These are phyloP conservation scores for Stipa capillata DNA, from an alignment of 176 grass and related monocot genomes.

Conservation along the genomic window DNA sequence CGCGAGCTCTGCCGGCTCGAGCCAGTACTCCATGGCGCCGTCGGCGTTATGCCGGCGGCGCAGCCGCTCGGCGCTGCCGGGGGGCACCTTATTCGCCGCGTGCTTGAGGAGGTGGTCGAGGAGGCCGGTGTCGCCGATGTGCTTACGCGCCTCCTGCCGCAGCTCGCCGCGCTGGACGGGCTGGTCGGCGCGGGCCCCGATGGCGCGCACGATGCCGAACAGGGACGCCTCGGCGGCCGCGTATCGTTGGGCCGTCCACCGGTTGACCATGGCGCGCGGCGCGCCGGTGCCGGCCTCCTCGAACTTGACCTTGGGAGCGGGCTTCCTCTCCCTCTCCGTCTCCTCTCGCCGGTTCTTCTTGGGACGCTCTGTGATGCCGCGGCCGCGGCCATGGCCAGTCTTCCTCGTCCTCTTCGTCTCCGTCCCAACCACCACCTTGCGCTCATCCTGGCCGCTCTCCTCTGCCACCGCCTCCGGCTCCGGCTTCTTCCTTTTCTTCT, in stretches of 20 bases:
- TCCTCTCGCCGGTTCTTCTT: background rate
- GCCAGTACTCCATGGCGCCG: slow-evolving; percentile 66
- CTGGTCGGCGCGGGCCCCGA: slow-evolving; percentile 10
- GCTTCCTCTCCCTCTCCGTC: background rate
- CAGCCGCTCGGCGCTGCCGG: slow-evolving; percentile 35
- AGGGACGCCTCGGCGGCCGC: slow-evolving; percentile 37
- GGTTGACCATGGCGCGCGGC: slow-evolving; percentile 22
- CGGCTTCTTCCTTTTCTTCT: background rate
- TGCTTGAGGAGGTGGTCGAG: slow-evolving; percentile 79
- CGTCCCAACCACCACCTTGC: background rate
- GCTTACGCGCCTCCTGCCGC: slow-evolving; percentile 33
- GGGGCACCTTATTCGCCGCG: slow-evolving; percentile 35
- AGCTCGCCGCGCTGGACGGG: slow-evolving; percentile 34
- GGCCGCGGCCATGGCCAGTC: background rate
- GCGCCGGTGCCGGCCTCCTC: background rate
- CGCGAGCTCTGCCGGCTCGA: slow-evolving; percentile 60
- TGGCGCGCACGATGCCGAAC: slow-evolving; percentile 26
- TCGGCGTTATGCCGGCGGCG: slow-evolving; percentile 46
- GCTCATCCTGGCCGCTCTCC: background rate
- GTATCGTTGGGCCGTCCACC: slow-evolving; percentile 50
- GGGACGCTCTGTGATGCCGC: background rate
- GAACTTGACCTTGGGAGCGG: background rate
- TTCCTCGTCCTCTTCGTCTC: background rate
- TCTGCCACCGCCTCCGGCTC: background rate
- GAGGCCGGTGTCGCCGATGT: slow-evolving; percentile 68